Base-by-base conservation (phyloP, 768 basidiomycete species). In the Lactifluus subvellereus region DNA sequence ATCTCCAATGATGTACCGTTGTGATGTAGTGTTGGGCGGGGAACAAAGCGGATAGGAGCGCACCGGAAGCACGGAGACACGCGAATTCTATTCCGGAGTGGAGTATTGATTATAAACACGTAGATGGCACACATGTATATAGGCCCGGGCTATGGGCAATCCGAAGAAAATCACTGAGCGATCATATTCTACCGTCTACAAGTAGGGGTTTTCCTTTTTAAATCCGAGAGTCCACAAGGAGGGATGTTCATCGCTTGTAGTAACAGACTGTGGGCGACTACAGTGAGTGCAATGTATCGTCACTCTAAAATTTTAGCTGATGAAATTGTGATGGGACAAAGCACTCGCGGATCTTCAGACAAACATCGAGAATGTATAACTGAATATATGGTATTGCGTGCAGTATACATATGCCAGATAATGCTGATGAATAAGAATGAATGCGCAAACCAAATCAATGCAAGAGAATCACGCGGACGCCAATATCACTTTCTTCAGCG, bases 401-500 rank as follows among this genome's bases (percentile, higher is more conserved):
- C 65, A 61, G 64, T 61, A 54, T 66, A 66, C 49, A 61, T 59
- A 64, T 63, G 66, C 58, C 51, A 62, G 59, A 58, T 59, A 57
- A 67, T 61, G 52, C 49, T 50, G 54, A 60, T 61, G 57, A 60
- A 60, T 55, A 57, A 67, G 60, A 62, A 62, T 51, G 53, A 42
- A 48, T 49, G 51, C 27, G 8, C 32, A 47, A 60, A 49, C 22
- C 43, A 59, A 53, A 47, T 22, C 32, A 53, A 65, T 56, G 50
- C 59, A 57, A 52, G 30, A 51, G 38, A 30, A 47, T 59, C 62
- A 65, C 57, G 57, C 63, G 51, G 70, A 71, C 61, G 71, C 68
- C 50, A 73, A 72, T 66, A 88, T 71, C 30, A 86, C 62, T 72
- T 86, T 89, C 77, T 91, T 91, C 69, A 78, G 70, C 3, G 86